Conservation (phyloP, 306 rosid species). For the Cyamopsis tetragonoloba region DNA sequence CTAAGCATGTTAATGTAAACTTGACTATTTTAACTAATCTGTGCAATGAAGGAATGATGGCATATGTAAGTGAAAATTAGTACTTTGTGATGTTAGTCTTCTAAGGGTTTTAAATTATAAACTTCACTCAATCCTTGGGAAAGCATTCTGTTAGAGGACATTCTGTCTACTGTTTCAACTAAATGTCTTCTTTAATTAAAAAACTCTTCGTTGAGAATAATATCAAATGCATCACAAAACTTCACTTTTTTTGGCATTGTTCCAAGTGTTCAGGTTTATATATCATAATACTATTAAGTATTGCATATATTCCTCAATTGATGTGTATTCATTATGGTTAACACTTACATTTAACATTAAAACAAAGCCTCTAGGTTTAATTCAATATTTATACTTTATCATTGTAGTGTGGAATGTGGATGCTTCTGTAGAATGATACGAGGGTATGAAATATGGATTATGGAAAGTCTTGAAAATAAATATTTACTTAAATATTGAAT, state of each 20-base stretch:
- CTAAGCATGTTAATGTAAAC: not conserved
- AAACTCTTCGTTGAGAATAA: not conserved
- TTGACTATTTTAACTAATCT: conserved; percentile 15
- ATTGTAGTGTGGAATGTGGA: not conserved
- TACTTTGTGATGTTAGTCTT: conserved; percentile 4
- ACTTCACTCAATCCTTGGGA: not conserved
- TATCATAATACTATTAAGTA: not conserved
- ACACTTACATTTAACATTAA: not conserved
- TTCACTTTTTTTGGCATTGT: not conserved
- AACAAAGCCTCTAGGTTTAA: not conserved
- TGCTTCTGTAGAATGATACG: conserved; percentile 2
- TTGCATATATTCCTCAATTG: not conserved
- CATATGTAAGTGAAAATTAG: not conserved
- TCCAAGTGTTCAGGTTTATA: not conserved
- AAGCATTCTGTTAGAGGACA: not conserved
- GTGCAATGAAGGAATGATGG: not conserved
- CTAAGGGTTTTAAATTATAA: not conserved
- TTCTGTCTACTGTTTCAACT: not conserved
- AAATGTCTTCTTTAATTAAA: not conserved
- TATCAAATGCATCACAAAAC: not conserved
- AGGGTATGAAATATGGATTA: not conserved
- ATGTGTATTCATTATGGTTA: not conserved
- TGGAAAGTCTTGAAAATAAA: conserved; percentile 6
- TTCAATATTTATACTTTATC: not conserved
- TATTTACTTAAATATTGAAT: conserved; percentile 1